phyloP scores from a whole-genome alignment of 2,329 filamentous ascomycete genomes.

The Fusarium subtropicale region DNA sequence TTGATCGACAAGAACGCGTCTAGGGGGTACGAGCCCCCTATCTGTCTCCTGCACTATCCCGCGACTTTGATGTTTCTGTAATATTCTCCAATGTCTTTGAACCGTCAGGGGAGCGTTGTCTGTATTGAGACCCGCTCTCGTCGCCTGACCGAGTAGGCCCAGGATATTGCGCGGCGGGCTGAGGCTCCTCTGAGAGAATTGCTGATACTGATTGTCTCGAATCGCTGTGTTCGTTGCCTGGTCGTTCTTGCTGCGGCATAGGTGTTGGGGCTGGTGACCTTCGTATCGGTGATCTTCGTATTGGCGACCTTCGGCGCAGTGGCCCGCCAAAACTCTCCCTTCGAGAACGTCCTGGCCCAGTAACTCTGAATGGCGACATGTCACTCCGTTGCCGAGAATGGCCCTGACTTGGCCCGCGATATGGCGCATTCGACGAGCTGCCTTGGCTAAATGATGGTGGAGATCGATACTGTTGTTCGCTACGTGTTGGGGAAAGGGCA shows the following conservation, averaged over 20 bases:
- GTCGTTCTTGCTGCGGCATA: constrained; percentile 40
- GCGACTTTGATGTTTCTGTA: constrained; percentile 28
- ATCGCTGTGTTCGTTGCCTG: constrained; percentile 46
- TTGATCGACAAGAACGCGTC: constrained; percentile 33
- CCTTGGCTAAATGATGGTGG: constrained; percentile 49
- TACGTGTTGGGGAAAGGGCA: constrained; percentile 46
- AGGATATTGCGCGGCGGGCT: constrained; percentile 26
- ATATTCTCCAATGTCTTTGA: constrained; percentile 19
- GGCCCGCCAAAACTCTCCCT: constrained; percentile 46
- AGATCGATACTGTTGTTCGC: constrained; percentile 50
- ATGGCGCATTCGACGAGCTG: constrained; percentile 44
- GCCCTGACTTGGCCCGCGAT: constrained; percentile 43
- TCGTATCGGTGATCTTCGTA: constrained; percentile 39
- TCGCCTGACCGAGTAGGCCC: constrained; percentile 19
- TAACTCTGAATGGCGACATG: constrained; percentile 51
- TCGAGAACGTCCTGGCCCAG: constrained; percentile 42
- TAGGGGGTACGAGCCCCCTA: constrained; percentile 25
- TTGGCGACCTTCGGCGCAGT: constrained; percentile 43
- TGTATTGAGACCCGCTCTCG: constrained; percentile 30
- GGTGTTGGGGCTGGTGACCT: constrained; percentile 35
- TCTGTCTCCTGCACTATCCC: constrained; percentile 35
- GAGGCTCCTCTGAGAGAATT: constrained; percentile 48
- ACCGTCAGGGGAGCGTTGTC: constrained; percentile 33
- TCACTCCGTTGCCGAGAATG: constrained; percentile 55
- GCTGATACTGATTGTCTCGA: constrained; percentile 53